These are phyloP conservation scores for Dictyophora rubrovolvata DNA, from an alignment of 768 basidiomycete genomes.

Conservation along the genomic window DNA sequence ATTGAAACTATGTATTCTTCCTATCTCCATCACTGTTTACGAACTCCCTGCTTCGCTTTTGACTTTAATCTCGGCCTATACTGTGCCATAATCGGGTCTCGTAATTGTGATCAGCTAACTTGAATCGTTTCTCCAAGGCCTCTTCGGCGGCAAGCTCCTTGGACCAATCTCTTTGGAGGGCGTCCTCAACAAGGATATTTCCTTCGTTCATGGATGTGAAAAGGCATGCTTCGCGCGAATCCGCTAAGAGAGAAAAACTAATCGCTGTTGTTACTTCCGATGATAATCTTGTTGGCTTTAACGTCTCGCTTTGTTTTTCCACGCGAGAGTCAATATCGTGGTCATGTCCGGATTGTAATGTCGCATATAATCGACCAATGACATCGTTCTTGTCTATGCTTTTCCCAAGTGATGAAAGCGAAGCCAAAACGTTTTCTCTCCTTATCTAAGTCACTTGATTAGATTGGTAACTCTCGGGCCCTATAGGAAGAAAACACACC, in stretches of 20 bases:
- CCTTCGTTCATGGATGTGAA: not conserved
- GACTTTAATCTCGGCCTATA: not conserved
- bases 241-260: not conserved
- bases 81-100: not conserved
- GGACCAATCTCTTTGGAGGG: not conserved
- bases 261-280: not conserved
- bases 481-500: not conserved
- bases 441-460: not conserved
- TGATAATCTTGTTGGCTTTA: not conserved
- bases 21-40: not conserved
- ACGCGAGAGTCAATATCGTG: not conserved
- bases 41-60: not conserved
- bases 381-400: not conserved
- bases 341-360: not conserved
- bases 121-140: not conserved
- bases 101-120: not conserved
- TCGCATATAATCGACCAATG: not conserved
- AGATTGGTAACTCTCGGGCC: not conserved
- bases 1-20: not conserved
- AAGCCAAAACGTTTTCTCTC: not conserved
- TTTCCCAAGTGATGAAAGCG: not conserved
- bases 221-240: not conserved
- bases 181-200: not conserved
- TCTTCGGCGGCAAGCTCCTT: conserved; percentile 1
- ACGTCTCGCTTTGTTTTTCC: not conserved